Evolutionary conservation across 1,284 basidiomycete genomes (phyloP), one percentile per base, ranked within the genome.

Genomic region (Nidula niveotomentosa): DNA sequence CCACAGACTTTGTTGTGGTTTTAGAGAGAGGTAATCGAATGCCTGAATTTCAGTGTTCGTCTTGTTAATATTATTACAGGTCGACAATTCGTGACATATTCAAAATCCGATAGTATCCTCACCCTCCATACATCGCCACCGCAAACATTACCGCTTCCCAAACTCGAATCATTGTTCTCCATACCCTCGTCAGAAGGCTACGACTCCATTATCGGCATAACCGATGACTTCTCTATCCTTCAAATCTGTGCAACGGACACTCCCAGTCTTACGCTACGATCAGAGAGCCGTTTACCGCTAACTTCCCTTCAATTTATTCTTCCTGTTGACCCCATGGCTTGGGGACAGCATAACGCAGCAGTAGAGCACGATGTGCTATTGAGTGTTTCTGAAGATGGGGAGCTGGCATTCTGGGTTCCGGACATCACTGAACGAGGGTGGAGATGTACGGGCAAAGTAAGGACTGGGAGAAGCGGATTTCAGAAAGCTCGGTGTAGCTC

Each of bases 241-340:
- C 81, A 83, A 56, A 69, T 88, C 23, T 23, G 23, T 48, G 68
- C 76, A 55, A 69, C 62, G 2, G 56, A 70, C 58, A 60, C 53
- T 51, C 63, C 75, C 13, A 66, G 68, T 1, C 69, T 84, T 6
- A 55, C 58, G 12, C 60, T 86, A 2, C 64, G 75, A 49, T 78
- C 79, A 8, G 73, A 77, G 51, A 74, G 73, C 35, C 68, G 62
- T 41, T 72, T 89, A 4, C 85, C 87, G 1, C 71, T 86, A 8
- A 58, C 74, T 1, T 67, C 67, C 43, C 71, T 84, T 1, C 78
- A 72, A 51, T 72, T 85, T 54, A 85, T 93, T 35, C 66, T 94
- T 9, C 90, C 91, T 5, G 91, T 96, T 3, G 93, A 96, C 68
- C 93, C 93, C 0, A 95, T 95, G 94, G 90, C 88, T 9, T 94